These are phyloP conservation scores for Aureobasidium lini DNA, from an alignment of 2,329 filamentous ascomycete species.

Conservation along the genomic window DNA sequence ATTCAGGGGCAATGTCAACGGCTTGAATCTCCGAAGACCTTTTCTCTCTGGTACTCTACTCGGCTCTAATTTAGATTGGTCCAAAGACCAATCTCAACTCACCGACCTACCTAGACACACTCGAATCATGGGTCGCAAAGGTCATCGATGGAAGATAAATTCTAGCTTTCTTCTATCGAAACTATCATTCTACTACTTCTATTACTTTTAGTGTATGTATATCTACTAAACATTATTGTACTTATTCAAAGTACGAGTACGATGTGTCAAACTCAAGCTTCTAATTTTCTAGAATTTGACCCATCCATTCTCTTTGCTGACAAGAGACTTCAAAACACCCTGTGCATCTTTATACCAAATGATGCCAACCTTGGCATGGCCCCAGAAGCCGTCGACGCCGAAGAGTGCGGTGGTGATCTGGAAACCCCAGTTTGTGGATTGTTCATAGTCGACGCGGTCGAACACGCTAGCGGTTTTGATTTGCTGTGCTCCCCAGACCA, in stretches of 20 bases:
- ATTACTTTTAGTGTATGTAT: too few relatives aligned
- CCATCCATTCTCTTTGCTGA: conserved; percentile 1
- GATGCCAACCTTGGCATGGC: conserved; percentile 5
- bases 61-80: too few relatives aligned
- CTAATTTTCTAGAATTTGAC: conserved; percentile 1
- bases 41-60: too few relatives aligned
- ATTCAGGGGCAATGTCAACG: background rate
- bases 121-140: too few relatives aligned
- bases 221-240: background rate
- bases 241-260: background rate
- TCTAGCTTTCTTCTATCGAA: too few relatives aligned
- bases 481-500: conserved; percentile 6
- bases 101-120: too few relatives aligned
- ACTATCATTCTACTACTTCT: too few relatives aligned
- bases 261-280: background rate
- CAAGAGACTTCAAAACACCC: conserved; percentile 6
- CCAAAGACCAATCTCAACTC: too few relatives aligned
- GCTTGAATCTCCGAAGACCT: background rate
- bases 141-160: too few relatives aligned
- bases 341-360: conserved; percentile 12
- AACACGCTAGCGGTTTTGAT: background rate
- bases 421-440: background rate
- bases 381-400: conserved; percentile 8
- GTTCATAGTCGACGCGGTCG: background rate
- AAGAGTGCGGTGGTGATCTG: conserved; percentile 1